Evolutionary conservation across 164 flowering plant species (phyloP).

Genomic region (Macadamia tetraphylla): DNA sequence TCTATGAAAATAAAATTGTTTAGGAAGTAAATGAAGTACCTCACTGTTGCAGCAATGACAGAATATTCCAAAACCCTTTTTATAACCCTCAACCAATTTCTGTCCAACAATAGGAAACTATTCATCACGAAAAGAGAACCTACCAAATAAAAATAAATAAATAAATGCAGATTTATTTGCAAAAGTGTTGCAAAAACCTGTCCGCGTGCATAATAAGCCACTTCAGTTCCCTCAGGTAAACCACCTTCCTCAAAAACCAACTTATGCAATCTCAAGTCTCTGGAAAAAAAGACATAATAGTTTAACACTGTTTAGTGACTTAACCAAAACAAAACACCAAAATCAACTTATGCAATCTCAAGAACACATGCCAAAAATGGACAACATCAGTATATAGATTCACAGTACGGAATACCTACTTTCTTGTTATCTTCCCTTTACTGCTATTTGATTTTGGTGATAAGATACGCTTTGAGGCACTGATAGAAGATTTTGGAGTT

Average conservation of each 20-base stretch:
- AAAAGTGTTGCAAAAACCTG: conserved; percentile 39
- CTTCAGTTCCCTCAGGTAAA: conserved; percentile 81
- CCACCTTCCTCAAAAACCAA: conserved; percentile 63
- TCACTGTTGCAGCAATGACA: conserved; percentile 61
- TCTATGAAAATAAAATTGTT: background rate
- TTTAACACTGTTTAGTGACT: conserved; percentile 4
- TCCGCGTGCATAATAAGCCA: conserved; percentile 62
- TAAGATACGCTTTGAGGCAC: conserved; percentile 19
- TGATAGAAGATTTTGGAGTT: conserved; percentile 11
- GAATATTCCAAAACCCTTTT: conserved; percentile 61
- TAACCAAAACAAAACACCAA: background rate
- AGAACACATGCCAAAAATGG: background rate
- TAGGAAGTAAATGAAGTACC: conserved; percentile 37
- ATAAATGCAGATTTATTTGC: background rate
- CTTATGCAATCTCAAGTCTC: conserved; percentile 80
- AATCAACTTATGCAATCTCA: background rate
- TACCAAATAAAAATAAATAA: background rate
- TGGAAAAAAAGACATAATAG: conserved; percentile 17
- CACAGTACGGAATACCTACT: conserved; percentile 39
- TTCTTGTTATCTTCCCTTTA: conserved; percentile 59
- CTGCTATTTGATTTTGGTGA: conserved; percentile 18
- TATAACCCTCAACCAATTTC: conserved; percentile 66
- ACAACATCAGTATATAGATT: background rate
- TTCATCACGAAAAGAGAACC: background rate
- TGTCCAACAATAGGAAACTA: conserved; percentile 23